Evolutionary conservation across 2,329 filamentous ascomycete genomes (phyloP).

Genomic region (Sordariomycetes sp.): DNA sequence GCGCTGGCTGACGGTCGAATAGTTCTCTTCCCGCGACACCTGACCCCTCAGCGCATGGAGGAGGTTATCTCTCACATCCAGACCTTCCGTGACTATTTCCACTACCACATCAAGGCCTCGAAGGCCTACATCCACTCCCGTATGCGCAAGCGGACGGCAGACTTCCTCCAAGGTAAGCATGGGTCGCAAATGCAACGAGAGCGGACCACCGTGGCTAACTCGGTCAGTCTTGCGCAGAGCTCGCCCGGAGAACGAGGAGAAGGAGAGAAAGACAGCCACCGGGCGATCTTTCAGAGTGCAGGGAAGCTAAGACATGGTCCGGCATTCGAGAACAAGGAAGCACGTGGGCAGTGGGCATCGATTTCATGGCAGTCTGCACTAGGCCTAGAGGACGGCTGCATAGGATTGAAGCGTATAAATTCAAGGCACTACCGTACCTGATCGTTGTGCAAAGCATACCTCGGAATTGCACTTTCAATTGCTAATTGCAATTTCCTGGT

Average conservation of each 20-base stretch:
- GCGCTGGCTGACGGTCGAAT: slow-evolving; percentile 10
- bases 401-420: no score
- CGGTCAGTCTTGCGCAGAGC: slow-evolving; percentile 81
- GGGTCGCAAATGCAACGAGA: not conserved
- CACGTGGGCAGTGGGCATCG: no score
- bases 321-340: no score
- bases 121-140: slow-evolving; percentile 98
- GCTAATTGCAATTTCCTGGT: no score
- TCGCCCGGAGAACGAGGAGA: slow-evolving; percentile 90
- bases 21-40: slow-evolving; percentile 94
- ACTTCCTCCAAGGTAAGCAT: slow-evolving; percentile 87
- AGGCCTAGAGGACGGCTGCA: no score
- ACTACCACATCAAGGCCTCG: slow-evolving; percentile 99
- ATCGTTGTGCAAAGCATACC: no score
- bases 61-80: slow-evolving; percentile 99
- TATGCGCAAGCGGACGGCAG: slow-evolving; percentile 94
- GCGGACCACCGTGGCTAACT: not conserved
- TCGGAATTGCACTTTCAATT: no score
- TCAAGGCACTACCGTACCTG: no score
- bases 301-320: slow-evolving; percentile 19
- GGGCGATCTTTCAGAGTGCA: slow-evolving; percentile 76
- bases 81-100: slow-evolving; percentile 99
- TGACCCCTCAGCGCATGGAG: slow-evolving; percentile 80
- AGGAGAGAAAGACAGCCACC: slow-evolving; percentile 96
- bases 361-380: no score